These are phyloP conservation scores for Echites panduratus DNA, from an alignment of 257 asterid species.

Conservation along the genomic window DNA sequence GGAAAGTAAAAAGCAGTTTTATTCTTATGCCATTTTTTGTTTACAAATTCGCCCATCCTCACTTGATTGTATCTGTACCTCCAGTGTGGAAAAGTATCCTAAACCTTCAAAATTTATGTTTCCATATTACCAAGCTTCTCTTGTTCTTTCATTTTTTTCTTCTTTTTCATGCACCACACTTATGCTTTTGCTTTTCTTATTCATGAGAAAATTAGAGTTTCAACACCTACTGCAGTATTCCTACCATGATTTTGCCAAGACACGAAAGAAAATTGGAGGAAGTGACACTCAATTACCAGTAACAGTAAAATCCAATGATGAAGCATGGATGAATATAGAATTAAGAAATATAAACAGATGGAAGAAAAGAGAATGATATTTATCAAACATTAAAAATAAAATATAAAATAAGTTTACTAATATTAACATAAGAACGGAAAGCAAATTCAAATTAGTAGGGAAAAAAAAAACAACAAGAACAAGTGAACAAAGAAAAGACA, in stretches of 20 bases:
- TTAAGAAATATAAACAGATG: too few relatives aligned
- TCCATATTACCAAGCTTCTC: too few relatives aligned
- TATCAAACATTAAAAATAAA: too few relatives aligned
- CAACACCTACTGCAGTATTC: not conserved
- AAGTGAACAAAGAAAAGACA: not conserved
- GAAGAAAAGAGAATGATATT: too few relatives aligned
- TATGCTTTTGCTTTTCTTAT: not conserved
- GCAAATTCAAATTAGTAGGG: not conserved
- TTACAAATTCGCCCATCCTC: not conserved
- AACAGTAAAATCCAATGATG: too few relatives aligned
- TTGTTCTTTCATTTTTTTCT: not conserved
- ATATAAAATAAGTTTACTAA: too few relatives aligned
- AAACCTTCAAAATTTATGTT: not conserved
- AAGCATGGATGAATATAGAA: too few relatives aligned
- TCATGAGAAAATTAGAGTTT: not conserved
- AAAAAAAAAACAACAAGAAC: not conserved
- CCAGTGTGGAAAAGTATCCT: not conserved
- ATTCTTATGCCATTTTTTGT: not conserved
- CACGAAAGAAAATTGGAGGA: not conserved
- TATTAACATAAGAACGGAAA: too few relatives aligned
- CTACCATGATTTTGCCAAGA: too few relatives aligned
- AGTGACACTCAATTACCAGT: not conserved
- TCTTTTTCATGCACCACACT: not conserved
- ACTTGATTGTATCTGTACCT: too few relatives aligned
- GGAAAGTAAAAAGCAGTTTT: too few relatives aligned